Percentiles rank a stretch among this genome's conserved stretches.
Evolutionary conservation across 2,329 filamentous ascomycete genomes (phyloP).

Genomic region (Bertia moriformis): DNA sequence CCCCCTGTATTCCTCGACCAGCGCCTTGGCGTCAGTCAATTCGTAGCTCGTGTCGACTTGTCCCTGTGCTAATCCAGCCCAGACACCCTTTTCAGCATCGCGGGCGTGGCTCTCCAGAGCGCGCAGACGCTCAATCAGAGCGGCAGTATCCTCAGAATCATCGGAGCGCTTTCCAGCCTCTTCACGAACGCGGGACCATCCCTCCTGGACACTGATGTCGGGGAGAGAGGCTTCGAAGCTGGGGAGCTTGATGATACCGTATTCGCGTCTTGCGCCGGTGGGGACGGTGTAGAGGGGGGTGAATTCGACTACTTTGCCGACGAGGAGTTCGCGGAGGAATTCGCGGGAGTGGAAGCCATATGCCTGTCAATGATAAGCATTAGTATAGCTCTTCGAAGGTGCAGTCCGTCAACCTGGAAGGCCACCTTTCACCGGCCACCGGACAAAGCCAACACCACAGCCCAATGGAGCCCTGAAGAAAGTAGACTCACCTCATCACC

Average conservation of each 20-base stretch:
- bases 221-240: slow-evolving; percentile 60
- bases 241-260: slow-evolving; percentile 65
- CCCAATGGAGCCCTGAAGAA: background rate
- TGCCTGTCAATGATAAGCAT: slow-evolving; percentile 32
- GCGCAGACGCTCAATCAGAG: slow-evolving; percentile 65
- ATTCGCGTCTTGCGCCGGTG: slow-evolving; percentile 64
- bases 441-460: background rate
- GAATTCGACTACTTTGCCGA: slow-evolving; percentile 80
- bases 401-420: too few species aligned
- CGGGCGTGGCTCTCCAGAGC: slow-evolving; percentile 65
- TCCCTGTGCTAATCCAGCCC: slow-evolving; percentile 44
- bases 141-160: slow-evolving; percentile 60
- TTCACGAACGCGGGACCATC: slow-evolving; percentile 86
- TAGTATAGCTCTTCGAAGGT: too few species aligned
- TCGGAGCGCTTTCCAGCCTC: slow-evolving; percentile 77
- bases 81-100: slow-evolving; percentile 67
- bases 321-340: slow-evolving; percentile 67
- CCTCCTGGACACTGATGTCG: slow-evolving; percentile 70
- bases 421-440: too few species aligned
- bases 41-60: slow-evolving; percentile 71
- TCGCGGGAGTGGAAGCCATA: slow-evolving; percentile 92
- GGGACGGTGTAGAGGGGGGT: slow-evolving; percentile 77
- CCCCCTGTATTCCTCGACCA: slow-evolving; percentile 74
- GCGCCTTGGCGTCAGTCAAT: slow-evolving; percentile 54
- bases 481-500: slow-evolving; percentile 1